A percentile compares a stretch with the other conserved stretches of the same genome.
Conservation (phyloP, 257 asterid genomes). For the Capsicum rhomboideum region DNA sequence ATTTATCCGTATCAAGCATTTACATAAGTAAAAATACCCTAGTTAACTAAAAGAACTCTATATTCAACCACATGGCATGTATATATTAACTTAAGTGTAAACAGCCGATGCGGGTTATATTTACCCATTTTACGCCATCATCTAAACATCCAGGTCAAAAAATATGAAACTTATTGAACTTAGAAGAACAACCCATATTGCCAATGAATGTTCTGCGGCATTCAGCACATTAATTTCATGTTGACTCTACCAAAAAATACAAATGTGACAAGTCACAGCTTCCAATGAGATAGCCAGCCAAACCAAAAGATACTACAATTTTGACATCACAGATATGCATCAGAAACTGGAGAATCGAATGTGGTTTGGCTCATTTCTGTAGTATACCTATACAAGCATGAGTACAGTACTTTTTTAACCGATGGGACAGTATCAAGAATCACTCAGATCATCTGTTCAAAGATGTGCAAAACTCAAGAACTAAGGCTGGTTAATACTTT, state of each 20-base stretch:
- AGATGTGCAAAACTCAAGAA: neutral
- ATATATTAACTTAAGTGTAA: neutral
- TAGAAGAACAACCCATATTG: neutral
- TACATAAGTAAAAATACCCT: no score
- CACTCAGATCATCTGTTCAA: neutral
- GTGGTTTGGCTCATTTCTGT: neutral
- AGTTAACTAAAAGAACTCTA: neutral
- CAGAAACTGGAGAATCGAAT: neutral
- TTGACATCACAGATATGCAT: neutral
- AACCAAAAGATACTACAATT: neutral
- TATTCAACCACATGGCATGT: neutral
- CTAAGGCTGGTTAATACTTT: neutral
- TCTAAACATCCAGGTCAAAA: neutral
- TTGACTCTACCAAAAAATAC: neutral
- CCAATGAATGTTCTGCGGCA: neutral
- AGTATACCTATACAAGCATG: conserved; percentile 3
- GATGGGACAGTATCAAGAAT: neutral
- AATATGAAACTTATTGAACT: neutral
- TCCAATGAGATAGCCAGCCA: neutral
- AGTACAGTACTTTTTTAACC: neutral
- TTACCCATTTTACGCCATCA: neutral
- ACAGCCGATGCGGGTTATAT: neutral
- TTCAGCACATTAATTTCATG: neutral
- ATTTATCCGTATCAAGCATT: neutral
- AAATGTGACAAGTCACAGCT: neutral